Evolutionary conservation across 1,284 basidiomycete genomes (phyloP).

Genomic region (Cystobasidium pallidum): DNA sequence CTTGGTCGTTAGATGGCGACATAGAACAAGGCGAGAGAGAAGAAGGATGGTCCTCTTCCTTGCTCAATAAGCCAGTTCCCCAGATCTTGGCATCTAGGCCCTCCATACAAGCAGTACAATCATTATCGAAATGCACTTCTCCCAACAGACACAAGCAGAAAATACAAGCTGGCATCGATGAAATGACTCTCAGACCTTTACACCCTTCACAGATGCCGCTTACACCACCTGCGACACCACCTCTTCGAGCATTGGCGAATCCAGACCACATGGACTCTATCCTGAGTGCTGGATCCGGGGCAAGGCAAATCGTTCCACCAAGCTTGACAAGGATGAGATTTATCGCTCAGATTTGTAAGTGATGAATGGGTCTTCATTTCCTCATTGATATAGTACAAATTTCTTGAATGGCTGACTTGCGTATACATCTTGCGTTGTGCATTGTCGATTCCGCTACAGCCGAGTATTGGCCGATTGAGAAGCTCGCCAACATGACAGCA

Average conservation of each 20-base stretch:
- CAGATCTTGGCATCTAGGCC: conserved; percentile 57
- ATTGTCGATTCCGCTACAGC: conserved; percentile 63
- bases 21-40: conserved; percentile 46
- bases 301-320: conserved; percentile 6
- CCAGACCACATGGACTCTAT: conserved; percentile 26
- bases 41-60: conserved; percentile 60
- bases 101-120: not conserved
- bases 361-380: too few species aligned
- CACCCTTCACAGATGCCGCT: conserved; percentile 27
- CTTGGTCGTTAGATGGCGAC: conserved; percentile 17
- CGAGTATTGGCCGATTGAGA: conserved; percentile 88
- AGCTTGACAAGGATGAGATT: conserved; percentile 56
- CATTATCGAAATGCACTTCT: conserved; percentile 27
- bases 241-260: conserved; percentile 8
- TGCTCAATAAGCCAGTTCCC: conserved; percentile 79
- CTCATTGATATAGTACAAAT: too few species aligned
- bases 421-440: too few species aligned
- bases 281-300: conserved; percentile 3
- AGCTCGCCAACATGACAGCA: conserved; percentile 70
- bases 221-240: conserved; percentile 46
- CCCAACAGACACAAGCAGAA: conserved; percentile 5
- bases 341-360: conserved; percentile 55
- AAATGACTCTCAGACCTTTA: not conserved
- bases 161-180: not conserved
- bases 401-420: not conserved